A percentile compares a stretch with the other conserved stretches of the same genome.
Conservation (phyloP, 2,329 filamentous ascomycete genomes). For the Septoria linicola region DNA sequence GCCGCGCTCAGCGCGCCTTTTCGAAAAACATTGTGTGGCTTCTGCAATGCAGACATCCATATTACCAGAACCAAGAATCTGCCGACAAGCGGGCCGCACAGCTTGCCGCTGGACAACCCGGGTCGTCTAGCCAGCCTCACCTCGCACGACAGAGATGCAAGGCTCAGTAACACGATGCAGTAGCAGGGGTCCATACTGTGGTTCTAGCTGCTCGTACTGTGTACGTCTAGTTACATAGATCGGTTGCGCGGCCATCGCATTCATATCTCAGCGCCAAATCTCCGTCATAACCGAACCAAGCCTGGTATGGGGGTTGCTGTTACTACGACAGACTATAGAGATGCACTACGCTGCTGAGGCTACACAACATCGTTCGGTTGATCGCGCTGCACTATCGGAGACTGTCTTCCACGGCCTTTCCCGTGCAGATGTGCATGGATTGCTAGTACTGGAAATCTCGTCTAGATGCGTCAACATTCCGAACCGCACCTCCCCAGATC, state of each 20-base stretch:
- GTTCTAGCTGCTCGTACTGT: background rate
- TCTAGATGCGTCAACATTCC: conserved; percentile 21
- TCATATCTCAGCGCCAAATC: conserved; percentile 9
- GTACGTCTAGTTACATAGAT: conserved; percentile 7
- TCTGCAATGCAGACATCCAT: background rate
- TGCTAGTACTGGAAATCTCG: conserved; percentile 17
- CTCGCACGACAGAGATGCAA: conserved; percentile 11
- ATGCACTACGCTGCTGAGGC: background rate
- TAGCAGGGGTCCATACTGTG: background rate
- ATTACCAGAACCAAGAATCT: background rate
- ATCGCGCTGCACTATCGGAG: conserved; percentile 17
- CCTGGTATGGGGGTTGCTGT: no score
- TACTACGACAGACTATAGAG: no score
- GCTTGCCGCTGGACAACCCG: background rate
- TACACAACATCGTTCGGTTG: conserved; percentile 20
- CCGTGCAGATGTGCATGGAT: conserved; percentile 17
- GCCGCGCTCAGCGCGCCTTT: conserved; percentile 10
- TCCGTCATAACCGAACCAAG: conserved; percentile 4
- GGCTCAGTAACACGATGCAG: background rate
- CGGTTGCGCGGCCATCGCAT: conserved; percentile 8
- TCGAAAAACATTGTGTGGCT: conserved; percentile 1
- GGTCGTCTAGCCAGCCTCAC: conserved; percentile 1
- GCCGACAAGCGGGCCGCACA: background rate
- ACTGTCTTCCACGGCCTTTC: conserved; percentile 19
- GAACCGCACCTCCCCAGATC: conserved; percentile 21